phyloP scores from a whole-genome alignment of 192 early-diverging fungal genomes.

The Backusella liffmaniae region DNA sequence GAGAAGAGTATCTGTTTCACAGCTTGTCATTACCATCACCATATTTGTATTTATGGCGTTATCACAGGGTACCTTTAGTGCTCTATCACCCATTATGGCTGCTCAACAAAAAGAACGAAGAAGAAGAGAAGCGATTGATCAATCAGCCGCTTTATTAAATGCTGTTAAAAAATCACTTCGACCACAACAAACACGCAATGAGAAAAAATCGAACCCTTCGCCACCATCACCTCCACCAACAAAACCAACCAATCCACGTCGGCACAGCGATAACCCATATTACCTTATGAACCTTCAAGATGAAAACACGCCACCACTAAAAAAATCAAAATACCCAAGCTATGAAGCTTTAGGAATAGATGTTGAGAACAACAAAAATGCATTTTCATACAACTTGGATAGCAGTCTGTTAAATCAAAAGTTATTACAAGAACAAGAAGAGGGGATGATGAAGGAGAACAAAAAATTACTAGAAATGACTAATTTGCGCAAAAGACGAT shows the following conservation, averaged over 20 bases:
- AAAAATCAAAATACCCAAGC: background rate
- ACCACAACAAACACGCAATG: background rate
- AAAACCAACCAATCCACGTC: slow-evolving; percentile 1
- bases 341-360: background rate
- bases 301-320: background rate
- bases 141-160: background rate
- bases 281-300: background rate
- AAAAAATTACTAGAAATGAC: background rate
- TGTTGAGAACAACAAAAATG: background rate
- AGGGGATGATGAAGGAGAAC: background rate
- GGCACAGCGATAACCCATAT: slow-evolving; percentile 3
- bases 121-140: slow-evolving; percentile 21
- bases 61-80: slow-evolving; percentile 38
- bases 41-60: slow-evolving; percentile 40
- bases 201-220: background rate
- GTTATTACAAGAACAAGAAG: background rate
- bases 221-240: background rate
- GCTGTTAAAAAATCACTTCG: background rate
- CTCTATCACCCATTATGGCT: slow-evolving; percentile 32
- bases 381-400: background rate
- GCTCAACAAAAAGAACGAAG: slow-evolving; percentile 33
- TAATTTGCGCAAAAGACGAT: background rate
- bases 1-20: slow-evolving; percentile 38
- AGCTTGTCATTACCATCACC: slow-evolving; percentile 33
- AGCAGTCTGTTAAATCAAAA: background rate